Percentiles rank a stretch among this genome's conserved stretches.
Conservation (phyloP, 208 protist genomes). For the Wallacemonas sp. region DNA sequence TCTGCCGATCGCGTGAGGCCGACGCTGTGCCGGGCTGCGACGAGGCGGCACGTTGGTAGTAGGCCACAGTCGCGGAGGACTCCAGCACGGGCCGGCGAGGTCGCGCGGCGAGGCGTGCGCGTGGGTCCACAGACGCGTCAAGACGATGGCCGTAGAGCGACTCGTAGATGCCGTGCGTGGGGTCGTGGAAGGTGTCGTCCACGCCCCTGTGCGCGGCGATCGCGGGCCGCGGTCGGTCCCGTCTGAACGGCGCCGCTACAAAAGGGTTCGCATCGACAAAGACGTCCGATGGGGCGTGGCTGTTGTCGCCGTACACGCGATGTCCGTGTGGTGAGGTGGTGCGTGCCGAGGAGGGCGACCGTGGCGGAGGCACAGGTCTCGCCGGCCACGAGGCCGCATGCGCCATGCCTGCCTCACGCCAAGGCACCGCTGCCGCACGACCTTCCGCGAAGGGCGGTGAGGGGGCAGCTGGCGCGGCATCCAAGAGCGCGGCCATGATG, state of each 20-base stretch:
- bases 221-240: too few relatives aligned
- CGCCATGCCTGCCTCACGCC: background rate
- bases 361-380: background rate
- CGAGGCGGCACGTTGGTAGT: slow-evolving; percentile 1
- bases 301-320: background rate
- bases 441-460: background rate
- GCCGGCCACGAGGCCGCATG: background rate
- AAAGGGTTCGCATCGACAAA: background rate
- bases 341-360: background rate
- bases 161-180: slow-evolving; percentile 1
- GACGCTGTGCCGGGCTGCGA: background rate
- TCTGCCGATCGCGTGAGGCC: too few relatives aligned
- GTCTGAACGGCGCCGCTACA: too few relatives aligned
- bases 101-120: background rate
- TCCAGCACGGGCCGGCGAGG: background rate
- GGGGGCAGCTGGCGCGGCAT: background rate
- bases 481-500: slow-evolving; percentile 6
- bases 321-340: background rate
- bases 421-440: background rate
- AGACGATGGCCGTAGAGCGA: slow-evolving; percentile 6
- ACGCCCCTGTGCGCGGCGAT: too few relatives aligned
- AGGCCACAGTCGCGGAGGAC: background rate
- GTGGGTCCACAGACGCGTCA: background rate
- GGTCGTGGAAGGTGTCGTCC: background rate
- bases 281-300: background rate